phyloP scores from a whole-genome alignment of 805 yeast species.

The Grigorovia humatica region DNA sequence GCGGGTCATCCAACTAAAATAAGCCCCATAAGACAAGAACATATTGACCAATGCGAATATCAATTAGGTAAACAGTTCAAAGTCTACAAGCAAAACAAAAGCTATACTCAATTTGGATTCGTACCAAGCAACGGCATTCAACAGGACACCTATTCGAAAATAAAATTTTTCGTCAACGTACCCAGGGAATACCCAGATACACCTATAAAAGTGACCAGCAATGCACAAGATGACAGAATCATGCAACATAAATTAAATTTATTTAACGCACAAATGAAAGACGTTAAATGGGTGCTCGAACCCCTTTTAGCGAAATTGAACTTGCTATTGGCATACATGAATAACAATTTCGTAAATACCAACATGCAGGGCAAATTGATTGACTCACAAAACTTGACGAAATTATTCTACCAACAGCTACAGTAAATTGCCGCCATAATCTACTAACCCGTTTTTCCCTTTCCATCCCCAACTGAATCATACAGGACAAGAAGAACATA shows the following conservation, averaged over 20 bases:
- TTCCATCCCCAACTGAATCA: background rate
- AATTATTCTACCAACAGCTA: background rate
- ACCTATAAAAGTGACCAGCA: slow-evolving; percentile 9
- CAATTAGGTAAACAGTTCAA: slow-evolving; percentile 10
- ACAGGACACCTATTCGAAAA: background rate
- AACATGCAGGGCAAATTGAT: background rate
- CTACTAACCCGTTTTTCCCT: too few relatives aligned
- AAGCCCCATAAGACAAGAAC: background rate
- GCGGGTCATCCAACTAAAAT: background rate
- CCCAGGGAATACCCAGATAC: slow-evolving; percentile 21
- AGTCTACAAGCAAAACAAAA: slow-evolving; percentile 14
- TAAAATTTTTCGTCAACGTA: slow-evolving; percentile 11
- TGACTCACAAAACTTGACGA: background rate
- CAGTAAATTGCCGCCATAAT: background rate
- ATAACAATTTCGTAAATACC: background rate
- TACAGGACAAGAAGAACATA: background rate
- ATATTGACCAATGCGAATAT: slow-evolving; percentile 14
- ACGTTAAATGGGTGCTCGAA: background rate
- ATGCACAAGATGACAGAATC: slow-evolving; percentile 2
- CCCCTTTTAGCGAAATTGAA: slow-evolving; percentile 19
- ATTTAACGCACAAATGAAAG: background rate
- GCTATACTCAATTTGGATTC: slow-evolving; percentile 17
- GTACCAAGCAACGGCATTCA: background rate
- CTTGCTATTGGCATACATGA: background rate
- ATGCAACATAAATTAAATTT: background rate